Evolutionary conservation across 2,329 filamentous ascomycete genomes (phyloP), one percentile per base, ranked within the genome.

Genomic region (Onygena corvina): DNA sequence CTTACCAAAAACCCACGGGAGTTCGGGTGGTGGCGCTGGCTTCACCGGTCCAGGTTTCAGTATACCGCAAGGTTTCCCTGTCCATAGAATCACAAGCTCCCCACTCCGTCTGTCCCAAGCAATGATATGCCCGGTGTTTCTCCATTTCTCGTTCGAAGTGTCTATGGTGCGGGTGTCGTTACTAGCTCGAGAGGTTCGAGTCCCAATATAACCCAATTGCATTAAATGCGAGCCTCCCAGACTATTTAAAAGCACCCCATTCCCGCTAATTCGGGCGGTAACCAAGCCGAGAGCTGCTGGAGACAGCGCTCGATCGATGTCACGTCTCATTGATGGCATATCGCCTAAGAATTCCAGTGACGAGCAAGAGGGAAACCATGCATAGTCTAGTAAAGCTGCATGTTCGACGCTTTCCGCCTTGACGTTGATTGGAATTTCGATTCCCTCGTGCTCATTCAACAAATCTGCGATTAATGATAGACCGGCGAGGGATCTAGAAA

Each of bases 121-220:
- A 45, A 67, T 57, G 20, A 68, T 60, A 49, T 68, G 61, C 4
- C 64, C 65, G 1, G 64, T 64, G 31, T 57, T 51, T 35, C 55
- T 53, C 62, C 64, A 67, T n/a, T 50, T 46, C 46, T 31, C 38
- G 18, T 3, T 31, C 8, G 38, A 14, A 18, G 53, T 48, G 5
- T 52, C 16, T 11, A 42, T n/a, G 21, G 34, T 36, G n/a, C 25
- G 40, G 14, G 12, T 9, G 12, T n/a, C 45, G 9, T 50, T 29
- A 27, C n/a, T 4, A 5, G n/a, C 16, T 12, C 18, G 6, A 8
- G 27, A 47, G 12, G 46, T 44, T 30, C 59, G 58, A 53, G 55
- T 55, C n/a, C 58, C 57, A 23, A 69, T 50, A 50, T 57, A 61
- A 2, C 66, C 66, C 20, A 68, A 58, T 52, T 67, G 65, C 53